A percentile compares a stretch with the other conserved stretches of the same genome.
Conservation (phyloP, 352 stramenopile species). For the Blastocystis sp. region DNA sequence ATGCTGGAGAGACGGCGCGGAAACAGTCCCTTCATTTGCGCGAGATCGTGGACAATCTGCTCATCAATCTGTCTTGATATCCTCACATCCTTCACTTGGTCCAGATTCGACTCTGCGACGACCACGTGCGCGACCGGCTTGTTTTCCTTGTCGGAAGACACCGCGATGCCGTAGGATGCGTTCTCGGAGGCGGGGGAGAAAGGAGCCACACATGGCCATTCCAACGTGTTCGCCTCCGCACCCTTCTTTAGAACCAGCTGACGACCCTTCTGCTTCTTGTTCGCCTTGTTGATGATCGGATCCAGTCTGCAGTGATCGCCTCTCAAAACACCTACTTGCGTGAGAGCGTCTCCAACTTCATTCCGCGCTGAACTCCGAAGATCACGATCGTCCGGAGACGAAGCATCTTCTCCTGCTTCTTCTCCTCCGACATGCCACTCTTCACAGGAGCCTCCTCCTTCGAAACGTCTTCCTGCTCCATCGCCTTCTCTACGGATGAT, state of each 20-base stretch:
- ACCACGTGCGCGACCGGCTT: conserved; percentile 26
- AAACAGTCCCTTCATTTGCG: neutral
- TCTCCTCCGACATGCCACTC: neutral
- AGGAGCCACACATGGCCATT: neutral
- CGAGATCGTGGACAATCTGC: conserved; percentile 14
- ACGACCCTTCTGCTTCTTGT: neutral
- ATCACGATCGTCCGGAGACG: conserved; percentile 41
- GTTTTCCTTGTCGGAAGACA: neutral
- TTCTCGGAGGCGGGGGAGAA: neutral
- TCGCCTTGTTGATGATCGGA: conserved; percentile 6
- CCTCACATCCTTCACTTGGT: conserved; percentile 21
- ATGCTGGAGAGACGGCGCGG: conserved; percentile 25
- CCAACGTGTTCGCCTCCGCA: neutral
- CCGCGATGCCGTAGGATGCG: neutral
- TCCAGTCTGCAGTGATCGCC: neutral
- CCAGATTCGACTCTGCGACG: neutral
- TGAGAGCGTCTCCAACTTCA: neutral
- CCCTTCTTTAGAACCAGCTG: neutral
- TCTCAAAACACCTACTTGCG: neutral
- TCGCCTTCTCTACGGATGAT: neutral
- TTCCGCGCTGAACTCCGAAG: conserved; percentile 11
- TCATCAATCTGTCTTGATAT: neutral
- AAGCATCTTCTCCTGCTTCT: conserved; percentile 28
- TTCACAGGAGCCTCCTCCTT: neutral
- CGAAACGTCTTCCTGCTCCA: neutral